These are phyloP conservation scores for Floccularia luteovirens DNA, from an alignment of 768 basidiomycete species.

Conservation along the genomic window DNA sequence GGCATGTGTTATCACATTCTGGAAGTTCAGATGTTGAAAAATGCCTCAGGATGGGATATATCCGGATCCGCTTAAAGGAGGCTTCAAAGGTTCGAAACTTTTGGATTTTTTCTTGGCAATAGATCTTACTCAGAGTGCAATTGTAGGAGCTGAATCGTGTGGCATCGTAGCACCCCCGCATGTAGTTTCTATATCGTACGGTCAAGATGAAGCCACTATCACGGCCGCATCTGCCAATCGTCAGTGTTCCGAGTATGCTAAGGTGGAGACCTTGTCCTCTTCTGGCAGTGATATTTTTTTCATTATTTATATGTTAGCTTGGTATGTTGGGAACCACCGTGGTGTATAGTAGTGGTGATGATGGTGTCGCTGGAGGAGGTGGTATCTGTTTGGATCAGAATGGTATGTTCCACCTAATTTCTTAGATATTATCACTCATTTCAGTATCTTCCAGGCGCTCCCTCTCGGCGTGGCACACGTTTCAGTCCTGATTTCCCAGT, in stretches of 20 bases:
- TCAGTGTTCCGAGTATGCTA: slow-evolving; percentile 43
- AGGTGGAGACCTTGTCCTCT: slow-evolving; percentile 10
- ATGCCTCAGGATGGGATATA: slow-evolving; percentile 21
- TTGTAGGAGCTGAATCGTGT: slow-evolving; percentile 24
- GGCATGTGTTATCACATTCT: slow-evolving; percentile 8
- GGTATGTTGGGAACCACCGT: slow-evolving; percentile 55
- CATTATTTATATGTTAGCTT: slow-evolving; percentile 20
- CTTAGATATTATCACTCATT: background rate
- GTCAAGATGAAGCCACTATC: slow-evolving; percentile 33
- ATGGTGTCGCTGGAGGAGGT: slow-evolving; percentile 37
- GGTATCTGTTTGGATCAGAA: slow-evolving; percentile 33
- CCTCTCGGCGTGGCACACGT: slow-evolving; percentile 13
- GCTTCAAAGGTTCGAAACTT: slow-evolving; percentile 29
- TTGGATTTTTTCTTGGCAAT: background rate
- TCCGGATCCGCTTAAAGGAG: slow-evolving; percentile 18
- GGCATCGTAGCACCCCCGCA: slow-evolving; percentile 33
- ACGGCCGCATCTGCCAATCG: slow-evolving; percentile 29
- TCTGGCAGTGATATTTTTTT: background rate
- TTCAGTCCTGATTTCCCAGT: slow-evolving; percentile 20
- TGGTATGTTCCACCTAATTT: slow-evolving; percentile 17
- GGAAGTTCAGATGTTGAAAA: background rate
- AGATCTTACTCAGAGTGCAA: background rate
- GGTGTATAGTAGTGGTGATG: slow-evolving; percentile 52
- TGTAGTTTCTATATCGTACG: slow-evolving; percentile 34
- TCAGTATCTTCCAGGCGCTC: slow-evolving; percentile 10